Conservation (phyloP, 2,329 filamentous ascomycete species). For the Trichoderma sp. region DNA sequence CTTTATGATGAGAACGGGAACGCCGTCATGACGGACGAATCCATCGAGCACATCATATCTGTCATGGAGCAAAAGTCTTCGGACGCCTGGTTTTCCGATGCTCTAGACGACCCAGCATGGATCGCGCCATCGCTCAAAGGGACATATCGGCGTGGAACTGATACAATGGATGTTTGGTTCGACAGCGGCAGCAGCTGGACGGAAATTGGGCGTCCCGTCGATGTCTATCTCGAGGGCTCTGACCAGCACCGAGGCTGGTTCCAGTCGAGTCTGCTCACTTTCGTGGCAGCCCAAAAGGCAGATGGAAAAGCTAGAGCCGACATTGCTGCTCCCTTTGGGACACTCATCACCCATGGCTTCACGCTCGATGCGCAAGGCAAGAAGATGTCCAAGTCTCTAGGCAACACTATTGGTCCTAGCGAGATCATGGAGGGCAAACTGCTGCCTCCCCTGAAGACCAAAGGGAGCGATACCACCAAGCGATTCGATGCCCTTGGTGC, state of each 20-base stretch:
- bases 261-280: constrained; percentile 89
- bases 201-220: constrained; percentile 60
- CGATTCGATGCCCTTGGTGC: constrained; percentile 74
- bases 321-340: constrained; percentile 71
- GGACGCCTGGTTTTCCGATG: constrained; percentile 95
- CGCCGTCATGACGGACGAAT: constrained; percentile 76
- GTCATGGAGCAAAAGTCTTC: constrained; percentile 76
- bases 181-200: constrained; percentile 96
- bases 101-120: constrained; percentile 75
- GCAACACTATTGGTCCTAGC: constrained; percentile 79
- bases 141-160: constrained; percentile 72
- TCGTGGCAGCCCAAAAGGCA: constrained; percentile 65
- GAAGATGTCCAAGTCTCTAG: constrained; percentile 98
- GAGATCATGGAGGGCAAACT: constrained; percentile 85
- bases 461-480: constrained; percentile 49
- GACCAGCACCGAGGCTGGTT: constrained; percentile 99
- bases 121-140: constrained; percentile 65
- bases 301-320: constrained; percentile 36
- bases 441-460: constrained; percentile 67
- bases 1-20: constrained; percentile 74
- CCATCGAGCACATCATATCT: constrained; percentile 80
- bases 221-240: constrained; percentile 90
- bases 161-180: constrained; percentile 99
- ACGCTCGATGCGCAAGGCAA: constrained; percentile 85
- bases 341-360: constrained; percentile 93